Evolutionary conservation across 495 filamentous ascomycete species (phyloP).

Genomic region (Pseudevernia furfuracea): DNA sequence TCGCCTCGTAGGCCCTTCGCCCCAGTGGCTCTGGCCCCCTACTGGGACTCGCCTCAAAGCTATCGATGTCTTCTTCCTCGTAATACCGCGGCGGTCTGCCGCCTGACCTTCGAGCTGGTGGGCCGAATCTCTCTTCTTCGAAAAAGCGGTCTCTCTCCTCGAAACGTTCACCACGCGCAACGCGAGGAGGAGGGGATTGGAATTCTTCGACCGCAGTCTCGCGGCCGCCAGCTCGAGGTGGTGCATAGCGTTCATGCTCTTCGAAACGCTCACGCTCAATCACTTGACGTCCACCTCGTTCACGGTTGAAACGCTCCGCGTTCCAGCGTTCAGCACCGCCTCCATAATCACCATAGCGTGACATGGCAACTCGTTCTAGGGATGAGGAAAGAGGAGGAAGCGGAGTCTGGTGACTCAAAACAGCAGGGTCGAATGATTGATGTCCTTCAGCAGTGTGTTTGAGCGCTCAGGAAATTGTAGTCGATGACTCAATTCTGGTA

Average conservation of each 20-base stretch:
- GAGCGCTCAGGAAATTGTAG: neutral
- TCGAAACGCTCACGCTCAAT: slow-evolving; percentile 39
- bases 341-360: slow-evolving; percentile 38
- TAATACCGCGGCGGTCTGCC: slow-evolving; percentile 36
- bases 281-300: slow-evolving; percentile 39
- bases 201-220: slow-evolving; percentile 32
- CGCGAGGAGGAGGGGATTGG: slow-evolving; percentile 30
- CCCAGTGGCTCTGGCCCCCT: slow-evolving; percentile 27
- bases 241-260: slow-evolving; percentile 26
- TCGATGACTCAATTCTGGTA: neutral
- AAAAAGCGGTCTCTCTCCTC: slow-evolving; percentile 43
- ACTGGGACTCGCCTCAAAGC: slow-evolving; percentile 28
- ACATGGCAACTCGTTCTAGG: slow-evolving; percentile 29
- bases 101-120: slow-evolving; percentile 40
- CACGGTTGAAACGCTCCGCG: slow-evolving; percentile 42
- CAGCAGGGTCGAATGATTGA: neutral
- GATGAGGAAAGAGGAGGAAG: neutral
- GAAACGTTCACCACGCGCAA: slow-evolving; percentile 44
- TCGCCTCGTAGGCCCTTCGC: neutral
- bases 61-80: slow-evolving; percentile 45
- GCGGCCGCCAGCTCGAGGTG: slow-evolving; percentile 17
- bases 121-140: slow-evolving; percentile 50
- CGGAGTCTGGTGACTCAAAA: neutral
- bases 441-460: neutral
- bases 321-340: slow-evolving; percentile 35